Conservation (phyloP, 1,284 basidiomycete species). For the Ganoderma sinense region DNA sequence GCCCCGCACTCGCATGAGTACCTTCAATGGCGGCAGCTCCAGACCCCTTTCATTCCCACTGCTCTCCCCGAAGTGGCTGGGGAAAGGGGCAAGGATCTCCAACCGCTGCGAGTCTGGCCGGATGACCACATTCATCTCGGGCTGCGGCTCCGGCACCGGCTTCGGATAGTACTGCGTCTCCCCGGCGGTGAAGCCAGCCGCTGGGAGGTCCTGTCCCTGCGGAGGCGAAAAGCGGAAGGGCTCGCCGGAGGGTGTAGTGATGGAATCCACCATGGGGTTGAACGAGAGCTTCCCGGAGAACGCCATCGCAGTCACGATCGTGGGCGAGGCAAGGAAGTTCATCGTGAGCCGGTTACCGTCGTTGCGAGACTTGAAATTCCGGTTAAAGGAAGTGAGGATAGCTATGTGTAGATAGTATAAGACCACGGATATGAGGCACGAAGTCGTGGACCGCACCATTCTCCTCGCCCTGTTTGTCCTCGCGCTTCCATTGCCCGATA, state of each 20-base stretch:
- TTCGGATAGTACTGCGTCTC: slow-evolving; percentile 83
- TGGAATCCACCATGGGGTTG: slow-evolving; percentile 89
- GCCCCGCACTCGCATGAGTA: slow-evolving; percentile 91
- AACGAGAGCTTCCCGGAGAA: slow-evolving; percentile 96
- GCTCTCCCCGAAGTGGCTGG: slow-evolving; percentile 72
- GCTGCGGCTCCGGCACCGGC: slow-evolving; percentile 78
- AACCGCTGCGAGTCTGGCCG: slow-evolving; percentile 84
- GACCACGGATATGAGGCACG: background rate
- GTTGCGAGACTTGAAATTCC: slow-evolving; percentile 97
- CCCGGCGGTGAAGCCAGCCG: slow-evolving; percentile 84
- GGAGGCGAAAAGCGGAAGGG: slow-evolving; percentile 91
- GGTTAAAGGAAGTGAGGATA: slow-evolving; percentile 97
- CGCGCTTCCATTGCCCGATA: slow-evolving; percentile 99
- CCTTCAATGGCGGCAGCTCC: slow-evolving; percentile 85
- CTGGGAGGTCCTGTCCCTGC: slow-evolving; percentile 85
- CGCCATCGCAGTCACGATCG: slow-evolving; percentile 96
- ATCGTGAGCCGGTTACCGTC: slow-evolving; percentile 96
- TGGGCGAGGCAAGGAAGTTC: slow-evolving; percentile 99
- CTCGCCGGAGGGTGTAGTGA: slow-evolving; percentile 78
- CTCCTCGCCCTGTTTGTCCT: slow-evolving; percentile 89
- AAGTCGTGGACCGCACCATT: slow-evolving; percentile 68
- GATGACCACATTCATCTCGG: slow-evolving; percentile 85
- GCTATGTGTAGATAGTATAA: slow-evolving; percentile 54
- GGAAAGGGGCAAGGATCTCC: slow-evolving; percentile 90
- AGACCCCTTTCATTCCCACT: slow-evolving; percentile 59